Evolutionary conservation across 192 early-diverging fungal genomes (phyloP).

Genomic region (Coemansia sp.): DNA sequence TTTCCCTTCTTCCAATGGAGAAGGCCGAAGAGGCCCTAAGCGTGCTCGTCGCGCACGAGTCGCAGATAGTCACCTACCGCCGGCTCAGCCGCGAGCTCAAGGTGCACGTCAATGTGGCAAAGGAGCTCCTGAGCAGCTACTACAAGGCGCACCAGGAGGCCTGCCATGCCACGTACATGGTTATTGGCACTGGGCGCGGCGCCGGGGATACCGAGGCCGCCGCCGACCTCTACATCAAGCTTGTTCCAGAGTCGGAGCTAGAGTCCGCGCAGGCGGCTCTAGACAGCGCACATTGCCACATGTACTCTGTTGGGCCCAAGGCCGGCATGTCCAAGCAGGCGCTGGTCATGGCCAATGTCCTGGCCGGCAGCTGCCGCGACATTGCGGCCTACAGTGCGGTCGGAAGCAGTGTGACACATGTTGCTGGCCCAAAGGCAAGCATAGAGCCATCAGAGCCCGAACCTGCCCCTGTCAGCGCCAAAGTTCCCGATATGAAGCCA

Average conservation of each 20-base stretch:
- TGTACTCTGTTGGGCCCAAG: slow-evolving; percentile 30
- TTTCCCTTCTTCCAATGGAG: slow-evolving; percentile 7
- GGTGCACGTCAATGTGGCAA: slow-evolving; percentile 36
- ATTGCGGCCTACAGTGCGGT: slow-evolving; percentile 23
- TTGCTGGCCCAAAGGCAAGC: not conserved
- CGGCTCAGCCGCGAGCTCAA: slow-evolving; percentile 41
- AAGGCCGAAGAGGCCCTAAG: slow-evolving; percentile 19
- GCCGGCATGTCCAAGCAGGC: slow-evolving; percentile 1
- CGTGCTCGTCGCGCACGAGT: slow-evolving; percentile 28
- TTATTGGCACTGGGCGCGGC: slow-evolving; percentile 11
- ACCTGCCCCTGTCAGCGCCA: not conserved
- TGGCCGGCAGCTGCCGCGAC: slow-evolving; percentile 28
- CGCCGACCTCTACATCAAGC: slow-evolving; percentile 12
- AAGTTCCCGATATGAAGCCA: not conserved
- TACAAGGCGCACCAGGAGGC: slow-evolving; percentile 14
- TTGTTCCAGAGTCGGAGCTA: slow-evolving; percentile 25
- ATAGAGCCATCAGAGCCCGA: not conserved
- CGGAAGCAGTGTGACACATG: slow-evolving; percentile 13
- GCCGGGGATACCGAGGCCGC: slow-evolving; percentile 2
- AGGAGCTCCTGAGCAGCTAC: slow-evolving; percentile 27
- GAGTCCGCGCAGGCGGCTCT: slow-evolving; percentile 8
- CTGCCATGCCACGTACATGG: slow-evolving; percentile 36
- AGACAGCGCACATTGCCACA: slow-evolving; percentile 12
- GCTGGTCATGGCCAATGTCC: slow-evolving; percentile 26
- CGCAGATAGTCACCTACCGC: slow-evolving; percentile 45